Conservation (phyloP, 495 filamentous ascomycete species). For the Aspergillus ostianus region DNA sequence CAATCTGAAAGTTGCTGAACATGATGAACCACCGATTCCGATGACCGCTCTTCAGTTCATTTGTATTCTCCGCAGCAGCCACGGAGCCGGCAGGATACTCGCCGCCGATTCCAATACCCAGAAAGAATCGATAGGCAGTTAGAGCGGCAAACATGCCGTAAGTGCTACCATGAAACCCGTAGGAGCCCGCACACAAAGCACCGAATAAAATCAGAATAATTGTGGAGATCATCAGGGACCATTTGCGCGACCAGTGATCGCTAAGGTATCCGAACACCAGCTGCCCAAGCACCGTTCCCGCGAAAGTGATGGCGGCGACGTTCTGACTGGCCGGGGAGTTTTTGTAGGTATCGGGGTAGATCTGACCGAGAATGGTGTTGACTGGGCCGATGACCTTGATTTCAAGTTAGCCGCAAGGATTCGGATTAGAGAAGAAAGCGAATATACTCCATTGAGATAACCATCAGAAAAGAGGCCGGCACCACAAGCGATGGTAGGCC, state of each 20-base stretch:
- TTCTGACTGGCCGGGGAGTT: constrained; percentile 65
- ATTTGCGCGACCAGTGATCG: constrained; percentile 81
- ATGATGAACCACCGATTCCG: constrained; percentile 89
- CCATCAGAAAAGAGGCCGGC: constrained; percentile 89
- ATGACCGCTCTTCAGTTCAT: constrained; percentile 75
- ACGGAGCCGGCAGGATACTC: constrained; percentile 92
- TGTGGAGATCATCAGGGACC: constrained; percentile 77
- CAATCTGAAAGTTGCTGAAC: constrained; percentile 89
- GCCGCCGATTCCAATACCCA: constrained; percentile 63
- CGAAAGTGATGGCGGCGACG: constrained; percentile 79
- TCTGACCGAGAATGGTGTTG: constrained; percentile 61
- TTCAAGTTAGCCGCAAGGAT: constrained; percentile 2
- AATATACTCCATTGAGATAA: constrained; percentile 74
- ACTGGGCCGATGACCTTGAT: constrained; percentile 77
- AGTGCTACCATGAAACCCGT: constrained; percentile 61
- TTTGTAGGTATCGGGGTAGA: constrained; percentile 65
- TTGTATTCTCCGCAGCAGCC: constrained; percentile 77
- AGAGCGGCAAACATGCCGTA: constrained; percentile 75
- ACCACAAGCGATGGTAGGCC: constrained; percentile 77
- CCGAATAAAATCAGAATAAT: constrained; percentile 81
- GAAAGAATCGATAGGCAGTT: constrained; percentile 82
- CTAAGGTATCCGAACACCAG: constrained; percentile 77
- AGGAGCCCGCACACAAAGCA: constrained; percentile 72
- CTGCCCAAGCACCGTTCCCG: constrained; percentile 83
- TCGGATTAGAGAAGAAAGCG: constrained; percentile 1